Conservation (phyloP, 257 asterid species). For the Avicennia marina region DNA sequence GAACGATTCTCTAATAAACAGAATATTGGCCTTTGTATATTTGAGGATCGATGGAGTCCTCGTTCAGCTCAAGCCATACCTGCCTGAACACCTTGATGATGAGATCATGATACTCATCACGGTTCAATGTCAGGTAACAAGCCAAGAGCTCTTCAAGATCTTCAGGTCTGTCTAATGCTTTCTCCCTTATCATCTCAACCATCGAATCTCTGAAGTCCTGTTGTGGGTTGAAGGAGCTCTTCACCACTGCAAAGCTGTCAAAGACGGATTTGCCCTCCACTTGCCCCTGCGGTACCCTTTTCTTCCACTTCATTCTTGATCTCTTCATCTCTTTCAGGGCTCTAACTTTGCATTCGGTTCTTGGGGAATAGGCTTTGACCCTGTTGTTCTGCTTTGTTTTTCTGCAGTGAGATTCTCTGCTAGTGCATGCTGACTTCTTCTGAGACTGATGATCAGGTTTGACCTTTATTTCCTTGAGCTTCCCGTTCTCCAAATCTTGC, state of each 20-base stretch:
- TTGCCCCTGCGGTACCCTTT: slow-evolving; percentile 24
- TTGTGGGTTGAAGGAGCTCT: slow-evolving; percentile 57
- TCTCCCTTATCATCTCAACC: slow-evolving; percentile 80
- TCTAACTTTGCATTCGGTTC: slow-evolving; percentile 62
- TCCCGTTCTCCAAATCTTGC: slow-evolving; percentile 14
- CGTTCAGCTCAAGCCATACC: slow-evolving; percentile 65
- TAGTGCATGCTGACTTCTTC: slow-evolving; percentile 25
- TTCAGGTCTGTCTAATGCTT: slow-evolving; percentile 40
- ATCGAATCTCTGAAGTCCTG: slow-evolving; percentile 79
- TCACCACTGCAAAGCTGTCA: slow-evolving; percentile 62
- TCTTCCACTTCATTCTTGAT: slow-evolving; percentile 39
- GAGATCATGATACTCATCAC: slow-evolving; percentile 58
- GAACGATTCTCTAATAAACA: slow-evolving; percentile 12
- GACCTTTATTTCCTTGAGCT: slow-evolving; percentile 17
- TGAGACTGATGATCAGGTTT: slow-evolving; percentile 18
- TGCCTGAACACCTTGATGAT: slow-evolving; percentile 69
- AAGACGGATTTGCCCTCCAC: slow-evolving; percentile 25
- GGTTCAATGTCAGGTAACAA: slow-evolving; percentile 65
- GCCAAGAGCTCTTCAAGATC: slow-evolving; percentile 82
- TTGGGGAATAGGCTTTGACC: slow-evolving; percentile 38
- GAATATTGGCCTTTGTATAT: slow-evolving; percentile 15
- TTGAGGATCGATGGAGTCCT: slow-evolving; percentile 13
- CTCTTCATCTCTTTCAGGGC: slow-evolving; percentile 62
- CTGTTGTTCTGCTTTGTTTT: slow-evolving; percentile 31
- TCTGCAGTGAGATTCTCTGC: slow-evolving; percentile 17